Conservation (phyloP, 2,329 filamentous ascomycete species). For the Epichloe brachyelytri region DNA sequence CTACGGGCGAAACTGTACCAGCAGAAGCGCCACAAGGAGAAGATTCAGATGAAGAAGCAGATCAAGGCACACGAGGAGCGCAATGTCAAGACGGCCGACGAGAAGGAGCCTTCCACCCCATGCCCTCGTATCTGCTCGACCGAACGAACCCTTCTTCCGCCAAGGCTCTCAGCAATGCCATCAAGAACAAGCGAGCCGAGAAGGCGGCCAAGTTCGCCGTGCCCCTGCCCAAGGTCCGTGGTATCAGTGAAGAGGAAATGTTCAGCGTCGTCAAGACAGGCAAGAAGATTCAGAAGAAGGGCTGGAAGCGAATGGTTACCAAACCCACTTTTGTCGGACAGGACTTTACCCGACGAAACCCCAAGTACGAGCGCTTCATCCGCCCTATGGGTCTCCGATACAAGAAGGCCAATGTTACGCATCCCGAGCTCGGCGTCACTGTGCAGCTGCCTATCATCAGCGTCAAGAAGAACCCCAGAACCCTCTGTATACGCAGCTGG, state of each 20-base stretch:
- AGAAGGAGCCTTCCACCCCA: slow-evolving; percentile 65
- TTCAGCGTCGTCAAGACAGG: slow-evolving; percentile 95
- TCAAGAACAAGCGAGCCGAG: slow-evolving; percentile 91
- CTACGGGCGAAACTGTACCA: slow-evolving; percentile 86
- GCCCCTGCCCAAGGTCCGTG: slow-evolving; percentile 84
- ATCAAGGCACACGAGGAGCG: slow-evolving; percentile 94
- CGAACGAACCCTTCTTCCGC: slow-evolving; percentile 46
- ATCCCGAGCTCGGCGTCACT: slow-evolving; percentile 73
- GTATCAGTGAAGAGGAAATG: slow-evolving; percentile 89
- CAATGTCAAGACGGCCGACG: slow-evolving; percentile 79
- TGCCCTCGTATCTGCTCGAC: slow-evolving; percentile 90
- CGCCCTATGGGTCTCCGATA: slow-evolving; percentile 37
- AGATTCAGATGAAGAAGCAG: slow-evolving; percentile 93
- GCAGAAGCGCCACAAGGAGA: slow-evolving; percentile 89
- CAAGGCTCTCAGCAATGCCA: slow-evolving; percentile 66
- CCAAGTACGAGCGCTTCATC: slow-evolving; percentile 56
- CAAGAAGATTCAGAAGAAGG: slow-evolving; percentile 85
- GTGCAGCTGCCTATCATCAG: slow-evolving; percentile 72
- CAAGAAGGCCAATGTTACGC: slow-evolving; percentile 43
- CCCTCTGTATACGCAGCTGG: slow-evolving; percentile 83
- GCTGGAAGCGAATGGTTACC: slow-evolving; percentile 57
- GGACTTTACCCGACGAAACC: slow-evolving; percentile 79
- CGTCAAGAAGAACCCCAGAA: slow-evolving; percentile 59
- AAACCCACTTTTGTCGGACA: slow-evolving; percentile 64
- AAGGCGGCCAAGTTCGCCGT: slow-evolving; percentile 91